Evolutionary conservation across 2,329 filamentous ascomycete species (phyloP).

Genomic region (Aschersonia sp.): DNA sequence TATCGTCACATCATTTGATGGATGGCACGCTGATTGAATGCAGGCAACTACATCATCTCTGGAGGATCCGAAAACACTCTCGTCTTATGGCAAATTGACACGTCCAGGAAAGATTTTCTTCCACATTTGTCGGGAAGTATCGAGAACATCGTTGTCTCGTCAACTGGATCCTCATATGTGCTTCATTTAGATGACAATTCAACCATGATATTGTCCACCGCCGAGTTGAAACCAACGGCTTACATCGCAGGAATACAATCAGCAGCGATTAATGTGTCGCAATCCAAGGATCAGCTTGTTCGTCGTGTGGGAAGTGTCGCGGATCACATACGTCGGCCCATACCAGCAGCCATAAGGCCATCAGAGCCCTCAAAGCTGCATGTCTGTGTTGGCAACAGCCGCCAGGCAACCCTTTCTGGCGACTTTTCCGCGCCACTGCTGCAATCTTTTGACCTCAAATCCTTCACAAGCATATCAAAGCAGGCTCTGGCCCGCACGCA

Average conservation of each 20-base stretch:
- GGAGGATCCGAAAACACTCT: conserved; percentile 83
- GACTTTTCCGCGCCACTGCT: conserved; percentile 43
- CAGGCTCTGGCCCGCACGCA: conserved; percentile 86
- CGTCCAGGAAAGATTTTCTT: conserved; percentile 65
- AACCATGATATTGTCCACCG: conserved; percentile 76
- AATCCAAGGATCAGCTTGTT: conserved; percentile 37
- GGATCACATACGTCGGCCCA: conserved; percentile 28
- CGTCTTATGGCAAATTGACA: conserved; percentile 88
- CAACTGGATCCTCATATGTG: conserved; percentile 65
- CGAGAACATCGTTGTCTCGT: conserved; percentile 71
- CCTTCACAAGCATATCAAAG: conserved; percentile 63
- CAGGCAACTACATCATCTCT: conserved; percentile 86
- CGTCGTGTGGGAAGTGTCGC: conserved; percentile 32
- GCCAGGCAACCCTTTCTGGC: conserved; percentile 38
- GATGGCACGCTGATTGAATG: conserved; percentile 13
- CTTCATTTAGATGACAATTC: conserved; percentile 87
- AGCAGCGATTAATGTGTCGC: conserved; percentile 32
- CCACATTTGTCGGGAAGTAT: conserved; percentile 84
- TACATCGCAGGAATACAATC: conserved; percentile 76
- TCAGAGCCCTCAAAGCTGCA: conserved; percentile 48
- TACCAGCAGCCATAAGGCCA: conserved; percentile 51
- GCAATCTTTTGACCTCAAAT: conserved; percentile 77
- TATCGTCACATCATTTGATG: neutral
- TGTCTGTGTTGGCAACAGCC: conserved; percentile 50
- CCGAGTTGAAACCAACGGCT: conserved; percentile 71